A percentile compares a stretch with the other conserved stretches of the same genome.
These are phyloP conservation scores for Podospora pseudopauciseta DNA, from an alignment of 495 filamentous ascomycete genomes.

Conservation along the genomic window DNA sequence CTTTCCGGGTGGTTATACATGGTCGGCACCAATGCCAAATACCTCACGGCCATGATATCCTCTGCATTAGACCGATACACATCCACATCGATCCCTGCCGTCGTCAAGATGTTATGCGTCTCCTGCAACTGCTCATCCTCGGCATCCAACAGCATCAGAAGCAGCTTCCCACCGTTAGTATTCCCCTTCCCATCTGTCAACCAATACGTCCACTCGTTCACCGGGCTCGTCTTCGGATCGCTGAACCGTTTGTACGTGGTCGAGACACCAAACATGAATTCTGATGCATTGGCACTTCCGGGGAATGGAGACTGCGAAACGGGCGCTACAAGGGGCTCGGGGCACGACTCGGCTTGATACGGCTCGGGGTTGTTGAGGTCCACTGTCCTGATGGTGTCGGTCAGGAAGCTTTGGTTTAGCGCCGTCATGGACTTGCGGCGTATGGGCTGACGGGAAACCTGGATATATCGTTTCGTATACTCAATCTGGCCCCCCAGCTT, in stretches of 20 bases:
- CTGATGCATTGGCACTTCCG: slow-evolving; percentile 42
- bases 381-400: slow-evolving; percentile 40
- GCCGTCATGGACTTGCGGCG: slow-evolving; percentile 46
- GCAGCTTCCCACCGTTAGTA: slow-evolving; percentile 48
- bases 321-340: slow-evolving; percentile 45
- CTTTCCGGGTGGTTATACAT: slow-evolving; percentile 50
- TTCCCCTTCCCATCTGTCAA: slow-evolving; percentile 47
- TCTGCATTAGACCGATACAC: slow-evolving; percentile 57
- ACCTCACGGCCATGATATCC: slow-evolving; percentile 58
- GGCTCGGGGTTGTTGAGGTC: slow-evolving; percentile 37
- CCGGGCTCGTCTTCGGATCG: slow-evolving; percentile 40
- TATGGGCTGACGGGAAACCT: slow-evolving; percentile 41
- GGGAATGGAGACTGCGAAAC: slow-evolving; percentile 47
- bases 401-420: slow-evolving; percentile 44
- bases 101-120: slow-evolving; percentile 36
- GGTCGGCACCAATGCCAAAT: slow-evolving; percentile 52
- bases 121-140: slow-evolving; percentile 41
- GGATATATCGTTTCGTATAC: slow-evolving; percentile 51
- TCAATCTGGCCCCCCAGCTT: slow-evolving; percentile 47
- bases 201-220: slow-evolving; percentile 50
- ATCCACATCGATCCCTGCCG: slow-evolving; percentile 60
- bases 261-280: slow-evolving; percentile 52
- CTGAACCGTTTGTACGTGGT: slow-evolving; percentile 46
- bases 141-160: slow-evolving; percentile 44
- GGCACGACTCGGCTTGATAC: slow-evolving; percentile 40